Conservation (phyloP, 306 rosid genomes). For the Castanea crenata region DNA sequence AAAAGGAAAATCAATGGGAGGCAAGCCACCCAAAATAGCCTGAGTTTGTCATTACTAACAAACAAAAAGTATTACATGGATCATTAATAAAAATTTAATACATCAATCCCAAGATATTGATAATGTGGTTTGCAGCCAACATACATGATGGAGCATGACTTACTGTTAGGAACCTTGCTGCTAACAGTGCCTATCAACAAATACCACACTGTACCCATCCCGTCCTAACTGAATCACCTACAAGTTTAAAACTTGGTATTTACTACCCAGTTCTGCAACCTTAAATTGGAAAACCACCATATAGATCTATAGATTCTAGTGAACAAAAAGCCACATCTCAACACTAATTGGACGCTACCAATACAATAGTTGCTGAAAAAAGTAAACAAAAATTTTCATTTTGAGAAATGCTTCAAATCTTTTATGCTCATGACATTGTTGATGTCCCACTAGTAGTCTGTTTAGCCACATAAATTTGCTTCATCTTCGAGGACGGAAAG, state of each 20-base stretch:
- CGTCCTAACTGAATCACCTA: not conserved
- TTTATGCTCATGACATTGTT: conserved; percentile 37
- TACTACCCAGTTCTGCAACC: conserved; percentile 24
- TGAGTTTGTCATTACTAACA: not conserved
- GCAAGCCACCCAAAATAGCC: not conserved
- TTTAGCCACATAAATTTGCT: conserved; percentile 92
- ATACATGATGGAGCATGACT: conserved; percentile 1
- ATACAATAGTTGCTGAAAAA: conserved; percentile 27
- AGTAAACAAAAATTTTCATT: conserved; percentile 45
- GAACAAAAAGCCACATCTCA: conserved; percentile 37
- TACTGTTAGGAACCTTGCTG: not conserved
- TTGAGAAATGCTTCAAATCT: conserved; percentile 22
- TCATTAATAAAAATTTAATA: not conserved
- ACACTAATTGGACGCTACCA: conserved; percentile 31
- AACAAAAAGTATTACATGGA: not conserved
- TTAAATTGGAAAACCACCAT: conserved; percentile 27
- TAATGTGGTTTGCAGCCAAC: conserved; percentile 20
- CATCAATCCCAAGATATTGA: conserved; percentile 18
- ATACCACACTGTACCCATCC: conserved; percentile 11
- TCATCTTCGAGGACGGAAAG: conserved; percentile 64
- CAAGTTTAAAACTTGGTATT: conserved; percentile 13
- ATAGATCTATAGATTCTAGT: conserved; percentile 14
- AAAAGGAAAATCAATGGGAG: not conserved
- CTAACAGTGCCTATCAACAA: not conserved
- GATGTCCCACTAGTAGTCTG: conserved; percentile 65